Conservation (phyloP, 164 flowering plant species). For the Litsea cubeba region DNA sequence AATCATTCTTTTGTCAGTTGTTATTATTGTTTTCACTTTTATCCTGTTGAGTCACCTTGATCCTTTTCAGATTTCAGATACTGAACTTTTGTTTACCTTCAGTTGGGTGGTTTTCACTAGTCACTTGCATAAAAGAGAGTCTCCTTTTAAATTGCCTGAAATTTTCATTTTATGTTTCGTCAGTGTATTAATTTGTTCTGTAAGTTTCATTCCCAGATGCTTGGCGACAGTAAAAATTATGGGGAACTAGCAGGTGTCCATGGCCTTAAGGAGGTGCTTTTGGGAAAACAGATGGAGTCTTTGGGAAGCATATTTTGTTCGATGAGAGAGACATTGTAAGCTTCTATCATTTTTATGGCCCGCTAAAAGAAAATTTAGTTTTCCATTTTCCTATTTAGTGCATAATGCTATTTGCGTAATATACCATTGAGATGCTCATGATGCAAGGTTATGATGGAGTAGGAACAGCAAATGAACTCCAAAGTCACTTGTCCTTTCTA, state of each 20-base stretch:
- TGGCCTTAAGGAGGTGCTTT: slow-evolving; percentile 45
- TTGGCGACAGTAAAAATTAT: slow-evolving; percentile 46
- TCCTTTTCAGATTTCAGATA: background rate
- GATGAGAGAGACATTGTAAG: slow-evolving; percentile 63
- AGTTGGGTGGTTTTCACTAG: background rate
- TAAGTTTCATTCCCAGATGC: slow-evolving; percentile 31
- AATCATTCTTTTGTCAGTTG: background rate
- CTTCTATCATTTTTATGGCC: background rate
- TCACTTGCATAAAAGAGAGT: background rate
- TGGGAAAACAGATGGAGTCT: slow-evolving; percentile 66
- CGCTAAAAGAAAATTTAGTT: background rate
- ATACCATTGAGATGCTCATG: too few relatives aligned
- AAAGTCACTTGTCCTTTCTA: too few relatives aligned
- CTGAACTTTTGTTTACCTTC: background rate
- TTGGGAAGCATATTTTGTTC: slow-evolving; percentile 46
- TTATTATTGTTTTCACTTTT: background rate
- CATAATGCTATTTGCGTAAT: too few relatives aligned
- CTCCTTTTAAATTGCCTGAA: background rate
- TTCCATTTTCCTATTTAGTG: background rate
- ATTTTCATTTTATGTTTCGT: slow-evolving; percentile 1
- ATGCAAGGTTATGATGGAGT: too few relatives aligned
- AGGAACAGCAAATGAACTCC: too few relatives aligned
- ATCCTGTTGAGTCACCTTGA: background rate
- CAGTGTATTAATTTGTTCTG: background rate
- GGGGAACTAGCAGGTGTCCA: slow-evolving; percentile 38